phyloP scores from a whole-genome alignment of 805 yeast genomes.

The Saccharomycopsis selenospora region DNA sequence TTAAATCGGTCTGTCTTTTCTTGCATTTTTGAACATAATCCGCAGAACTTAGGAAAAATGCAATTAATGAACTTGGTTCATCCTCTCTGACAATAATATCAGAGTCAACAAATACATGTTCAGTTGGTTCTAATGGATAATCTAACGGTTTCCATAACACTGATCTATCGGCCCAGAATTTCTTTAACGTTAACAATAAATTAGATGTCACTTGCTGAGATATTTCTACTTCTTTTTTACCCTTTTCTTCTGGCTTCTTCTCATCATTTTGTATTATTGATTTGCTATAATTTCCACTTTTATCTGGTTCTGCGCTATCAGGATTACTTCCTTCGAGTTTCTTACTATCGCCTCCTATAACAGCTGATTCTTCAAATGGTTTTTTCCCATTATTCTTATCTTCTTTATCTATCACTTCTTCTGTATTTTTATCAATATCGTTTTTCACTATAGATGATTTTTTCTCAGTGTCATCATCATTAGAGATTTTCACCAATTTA shows the following conservation, averaged over 20 bases:
- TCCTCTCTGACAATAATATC: conserved; percentile 91
- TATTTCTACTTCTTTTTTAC: conserved; percentile 21
- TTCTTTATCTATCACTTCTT: not conserved
- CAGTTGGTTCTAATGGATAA: conserved; percentile 70
- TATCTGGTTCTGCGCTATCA: not conserved
- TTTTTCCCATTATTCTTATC: not conserved
- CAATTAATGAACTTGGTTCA: conserved; percentile 91
- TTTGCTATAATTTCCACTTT: not conserved
- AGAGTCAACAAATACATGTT: conserved; percentile 89
- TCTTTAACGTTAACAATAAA: conserved; percentile 72
- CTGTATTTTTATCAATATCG: not conserved
- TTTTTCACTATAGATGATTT: not conserved
- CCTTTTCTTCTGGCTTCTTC: not conserved
- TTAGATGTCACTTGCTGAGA: conserved; percentile 63
- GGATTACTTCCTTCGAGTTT: not conserved
- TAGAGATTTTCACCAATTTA: no score
- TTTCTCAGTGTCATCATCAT: not conserved
- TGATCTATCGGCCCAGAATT: conserved; percentile 97
- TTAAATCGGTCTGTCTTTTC: conserved; percentile 25
- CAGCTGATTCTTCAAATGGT: not conserved
- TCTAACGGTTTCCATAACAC: conserved; percentile 91
- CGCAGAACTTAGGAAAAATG: conserved; percentile 79
- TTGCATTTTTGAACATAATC: conserved; percentile 69
- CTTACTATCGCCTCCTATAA: no score
- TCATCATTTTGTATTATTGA: not conserved